phyloP scores from a whole-genome alignment of 208 protist species.

The Wallacemonas sp. region DNA sequence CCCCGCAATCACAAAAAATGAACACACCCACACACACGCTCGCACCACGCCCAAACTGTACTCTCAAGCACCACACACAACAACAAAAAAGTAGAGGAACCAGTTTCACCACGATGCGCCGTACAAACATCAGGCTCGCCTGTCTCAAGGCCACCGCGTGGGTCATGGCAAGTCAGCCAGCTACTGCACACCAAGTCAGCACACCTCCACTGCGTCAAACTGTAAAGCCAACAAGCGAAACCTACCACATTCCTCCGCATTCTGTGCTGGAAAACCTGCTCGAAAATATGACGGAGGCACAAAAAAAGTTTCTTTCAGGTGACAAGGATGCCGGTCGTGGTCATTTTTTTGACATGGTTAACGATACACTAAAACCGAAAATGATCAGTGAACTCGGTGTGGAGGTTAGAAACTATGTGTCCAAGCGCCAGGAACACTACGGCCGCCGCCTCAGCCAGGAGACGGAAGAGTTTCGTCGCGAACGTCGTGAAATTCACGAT shows the following conservation, averaged over 20 bases:
- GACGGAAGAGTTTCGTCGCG: constrained; percentile 47
- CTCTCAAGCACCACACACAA: neutral
- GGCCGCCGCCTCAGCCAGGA: constrained; percentile 40
- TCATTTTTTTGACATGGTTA: constrained; percentile 41
- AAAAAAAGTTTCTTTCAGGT: constrained; percentile 18
- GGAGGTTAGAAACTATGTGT: constrained; percentile 31
- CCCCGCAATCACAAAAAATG: neutral
- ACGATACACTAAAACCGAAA: constrained; percentile 30
- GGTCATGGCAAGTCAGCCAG: neutral
- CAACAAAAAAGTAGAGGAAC: neutral
- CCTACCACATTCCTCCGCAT: constrained; percentile 13
- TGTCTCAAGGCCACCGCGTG: neutral
- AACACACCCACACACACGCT: neutral
- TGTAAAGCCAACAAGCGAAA: neutral
- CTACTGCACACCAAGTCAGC: neutral
- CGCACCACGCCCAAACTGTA: neutral
- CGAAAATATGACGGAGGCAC: constrained; percentile 12
- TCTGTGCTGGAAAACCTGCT: constrained; percentile 11
- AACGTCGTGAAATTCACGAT: constrained; percentile 46
- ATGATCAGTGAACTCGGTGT: constrained; percentile 37
- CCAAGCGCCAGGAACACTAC: constrained; percentile 35
- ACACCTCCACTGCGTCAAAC: neutral
- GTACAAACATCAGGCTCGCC: neutral
- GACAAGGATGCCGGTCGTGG: constrained; percentile 17
- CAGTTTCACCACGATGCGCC: neutral